These are phyloP conservation scores for Didymella arachidicola DNA, from an alignment of 2,329 filamentous ascomycete species.

Conservation along the genomic window DNA sequence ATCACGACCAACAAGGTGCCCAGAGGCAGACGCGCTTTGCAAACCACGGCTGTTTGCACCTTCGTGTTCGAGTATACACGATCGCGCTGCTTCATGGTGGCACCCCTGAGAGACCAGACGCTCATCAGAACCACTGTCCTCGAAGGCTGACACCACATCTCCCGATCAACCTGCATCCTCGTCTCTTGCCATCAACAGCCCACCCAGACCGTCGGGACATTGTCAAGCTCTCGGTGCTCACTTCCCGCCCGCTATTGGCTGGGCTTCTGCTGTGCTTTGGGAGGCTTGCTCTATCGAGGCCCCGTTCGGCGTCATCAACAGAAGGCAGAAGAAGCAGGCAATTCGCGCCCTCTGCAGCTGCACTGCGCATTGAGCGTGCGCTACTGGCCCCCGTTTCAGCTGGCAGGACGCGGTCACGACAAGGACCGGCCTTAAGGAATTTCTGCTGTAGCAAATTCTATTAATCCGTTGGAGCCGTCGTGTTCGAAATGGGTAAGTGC, in stretches of 20 bases:
- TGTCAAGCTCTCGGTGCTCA: slow-evolving; percentile 34
- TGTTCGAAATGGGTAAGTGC: slow-evolving; percentile 42
- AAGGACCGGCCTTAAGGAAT: slow-evolving; percentile 35
- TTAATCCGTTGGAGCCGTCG: slow-evolving; percentile 29
- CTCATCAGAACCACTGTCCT: slow-evolving; percentile 1
- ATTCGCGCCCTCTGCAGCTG: slow-evolving; percentile 42
- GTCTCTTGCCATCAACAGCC: slow-evolving; percentile 23
- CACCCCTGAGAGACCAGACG: background rate
- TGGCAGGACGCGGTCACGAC: slow-evolving; percentile 33
- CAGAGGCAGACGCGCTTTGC: slow-evolving; percentile 3
- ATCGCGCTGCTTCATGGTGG: slow-evolving; percentile 1
- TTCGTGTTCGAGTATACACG: background rate
- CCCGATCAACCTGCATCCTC: slow-evolving; percentile 21
- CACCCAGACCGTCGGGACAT: slow-evolving; percentile 35
- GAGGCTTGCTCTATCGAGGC: slow-evolving; percentile 40
- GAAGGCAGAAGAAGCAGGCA: slow-evolving; percentile 45
- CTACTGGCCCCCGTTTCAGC: slow-evolving; percentile 42
- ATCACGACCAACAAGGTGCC: slow-evolving; percentile 22
- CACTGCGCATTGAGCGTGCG: slow-evolving; percentile 36
- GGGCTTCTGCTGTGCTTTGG: slow-evolving; percentile 34
- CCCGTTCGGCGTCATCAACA: slow-evolving; percentile 42
- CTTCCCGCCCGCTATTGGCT: slow-evolving; percentile 39
- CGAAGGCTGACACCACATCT: slow-evolving; percentile 19
- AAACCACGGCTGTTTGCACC: background rate
- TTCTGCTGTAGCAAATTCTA: slow-evolving; percentile 34